A percentile compares a stretch with the other conserved stretches of the same genome.
phyloP scores from a whole-genome alignment of 208 protist genomes.

The Crithidia expoeki region DNA sequence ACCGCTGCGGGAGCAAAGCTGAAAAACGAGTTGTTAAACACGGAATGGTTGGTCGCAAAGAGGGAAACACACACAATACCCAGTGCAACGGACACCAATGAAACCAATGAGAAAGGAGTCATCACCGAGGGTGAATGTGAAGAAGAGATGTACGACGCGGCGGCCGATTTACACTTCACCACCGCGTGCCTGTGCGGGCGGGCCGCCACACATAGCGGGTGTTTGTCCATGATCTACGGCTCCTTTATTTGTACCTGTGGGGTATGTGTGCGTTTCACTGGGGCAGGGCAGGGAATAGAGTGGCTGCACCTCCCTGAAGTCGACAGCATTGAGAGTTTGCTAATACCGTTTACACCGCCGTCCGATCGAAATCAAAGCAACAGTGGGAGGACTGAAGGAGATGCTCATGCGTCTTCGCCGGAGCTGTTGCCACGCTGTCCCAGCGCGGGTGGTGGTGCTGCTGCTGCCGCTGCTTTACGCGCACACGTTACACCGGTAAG shows the following conservation, averaged over 20 bases:
- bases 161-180: constrained; percentile 39
- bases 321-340: neutral
- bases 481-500: too few relatives aligned
- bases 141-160: neutral
- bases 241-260: constrained; percentile 76
- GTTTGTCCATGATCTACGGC: constrained; percentile 75
- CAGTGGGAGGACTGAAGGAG: neutral
- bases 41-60: neutral
- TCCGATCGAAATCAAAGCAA: constrained; percentile 1
- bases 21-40: too few relatives aligned
- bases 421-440: neutral
- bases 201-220: constrained; percentile 28
- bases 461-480: constrained; percentile 25
- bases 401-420: neutral
- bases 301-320: constrained; percentile 81
- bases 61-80: neutral
- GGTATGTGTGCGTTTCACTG: constrained; percentile 53
- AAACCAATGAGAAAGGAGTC: neutral
- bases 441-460: constrained; percentile 21
- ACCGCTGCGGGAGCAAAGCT: neutral
- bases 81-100: neutral
- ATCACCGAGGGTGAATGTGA: neutral
- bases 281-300: constrained; percentile 59
- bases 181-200: constrained; percentile 67
- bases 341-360: constrained; percentile 17